These are phyloP conservation scores for Acanthamoeba triangularis DNA, from an alignment of 208 protist species.

Conservation along the genomic window DNA sequence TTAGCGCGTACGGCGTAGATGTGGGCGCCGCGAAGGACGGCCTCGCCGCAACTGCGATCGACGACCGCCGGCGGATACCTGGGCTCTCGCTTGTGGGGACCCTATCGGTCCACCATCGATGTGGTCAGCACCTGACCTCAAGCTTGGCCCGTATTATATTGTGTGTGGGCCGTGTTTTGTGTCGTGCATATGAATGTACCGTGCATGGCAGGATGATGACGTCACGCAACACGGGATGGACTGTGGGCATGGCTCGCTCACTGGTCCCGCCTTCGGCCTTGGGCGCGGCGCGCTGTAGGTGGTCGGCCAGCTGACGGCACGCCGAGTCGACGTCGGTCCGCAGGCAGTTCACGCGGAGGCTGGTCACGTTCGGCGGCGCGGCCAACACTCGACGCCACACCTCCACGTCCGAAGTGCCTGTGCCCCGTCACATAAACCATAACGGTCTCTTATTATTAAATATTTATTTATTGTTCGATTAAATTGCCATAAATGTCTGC, in stretches of 20 bases:
- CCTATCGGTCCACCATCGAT: neutral
- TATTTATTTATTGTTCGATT: neutral
- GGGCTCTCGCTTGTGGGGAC: neutral
- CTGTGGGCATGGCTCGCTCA: neutral
- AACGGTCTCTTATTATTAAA: neutral
- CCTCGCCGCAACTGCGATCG: conserved; percentile 92
- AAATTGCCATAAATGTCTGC: no score
- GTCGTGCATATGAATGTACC: neutral
- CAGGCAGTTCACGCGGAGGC: conserved; percentile 3
- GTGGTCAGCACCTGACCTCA: neutral
- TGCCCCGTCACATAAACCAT: neutral
- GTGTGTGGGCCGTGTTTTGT: neutral
- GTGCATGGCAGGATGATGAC: conserved; percentile 14
- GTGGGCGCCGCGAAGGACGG: conserved; percentile 94
- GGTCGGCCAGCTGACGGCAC: neutral
- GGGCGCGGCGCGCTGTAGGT: neutral
- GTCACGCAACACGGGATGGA: neutral
- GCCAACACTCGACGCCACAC: conserved; percentile 3
- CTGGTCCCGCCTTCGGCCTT: neutral
- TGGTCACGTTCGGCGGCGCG: conserved; percentile 4
- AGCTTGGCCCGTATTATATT: neutral
- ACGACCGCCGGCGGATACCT: conserved; percentile 88
- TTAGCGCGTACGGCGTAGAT: conserved; percentile 93
- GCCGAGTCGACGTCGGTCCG: conserved; percentile 4
- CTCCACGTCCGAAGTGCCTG: neutral